Base-by-base conservation (phyloP, 495 filamentous ascomycete genomes). In the Penicillium taxi region DNA sequence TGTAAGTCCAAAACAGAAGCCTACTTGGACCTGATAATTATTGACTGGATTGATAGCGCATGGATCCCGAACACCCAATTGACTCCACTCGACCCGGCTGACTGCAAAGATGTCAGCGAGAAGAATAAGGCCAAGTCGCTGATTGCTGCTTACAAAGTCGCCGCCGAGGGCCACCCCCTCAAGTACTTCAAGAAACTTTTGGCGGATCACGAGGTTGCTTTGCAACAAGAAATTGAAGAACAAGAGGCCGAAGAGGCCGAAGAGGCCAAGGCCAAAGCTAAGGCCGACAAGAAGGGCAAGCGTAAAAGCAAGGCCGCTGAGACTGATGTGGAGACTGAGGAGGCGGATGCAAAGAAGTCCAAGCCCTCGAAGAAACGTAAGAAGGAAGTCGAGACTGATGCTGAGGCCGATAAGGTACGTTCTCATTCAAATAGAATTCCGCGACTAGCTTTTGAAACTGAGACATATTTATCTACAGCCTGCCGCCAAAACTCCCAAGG, bases 41-140 rank as follows among this genome's bases (percentile, higher is more conserved):
- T 42, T 45, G 45, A n/a, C 8, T 15, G 17, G 9, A 13, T 13
- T 12, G 25, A 41, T 39, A 96, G 89, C 60, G 78, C 81, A 8
- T 96, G 86, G 85, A 81, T 88, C 19, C 69, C 75, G 22, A 94
- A 94, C 56, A 78, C 77, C 11, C 78, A 83, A 31, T 73, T 96
- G 6, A 74, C 73, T 22, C 77, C 84, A 7, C 69, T 93, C 15
- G 79, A 89, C 45, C 63, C 80, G 21, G 72, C 74, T n/a, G 67
- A 75, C 1, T 77, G 85, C 47, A 74, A 75, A 31, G 62, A 76
- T 18, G 55, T 79, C 37, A 66, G 78, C 14, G 70, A 78, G 41
- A 73, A 78, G 42, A 80, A 79, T 57, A 91, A 86, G 74, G 66
- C 75, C 13, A 93, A 90, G 61, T 63, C 71, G 30, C 64, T 95